Base-by-base conservation (phyloP, 169 alveolate species). In the Plasmodium vivax region DNA sequence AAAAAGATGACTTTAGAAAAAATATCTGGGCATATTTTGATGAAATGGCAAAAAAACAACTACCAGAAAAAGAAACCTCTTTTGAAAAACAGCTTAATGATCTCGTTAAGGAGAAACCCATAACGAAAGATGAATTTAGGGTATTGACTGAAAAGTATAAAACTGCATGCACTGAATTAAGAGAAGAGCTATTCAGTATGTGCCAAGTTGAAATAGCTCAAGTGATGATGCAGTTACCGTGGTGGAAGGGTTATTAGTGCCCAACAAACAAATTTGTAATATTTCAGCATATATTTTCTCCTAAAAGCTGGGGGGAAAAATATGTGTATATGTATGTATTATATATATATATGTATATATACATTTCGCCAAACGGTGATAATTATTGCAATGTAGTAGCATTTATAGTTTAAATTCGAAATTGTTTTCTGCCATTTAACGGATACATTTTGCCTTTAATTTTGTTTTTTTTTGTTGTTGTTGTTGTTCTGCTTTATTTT, bases 121-220 rank as follows among this genome's bases (percentile, higher is more conserved):
- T 75, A 32, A 75, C 83, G 30, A 75, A 32, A 27, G 1, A 75
- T 16, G 83, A 75, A 47, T 23, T 19, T 75, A 75, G 0, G 47
- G 6, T n/a, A 8, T 75, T 75, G 41, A 47, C 23, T 75, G 62
- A 75, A 27, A 7, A 75, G 83, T 75, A 75, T 75, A 75, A 23
- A 34, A 8, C 4, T 34, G 83, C 12, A 6, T 19, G 41, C 30
- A 75, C 41, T 7, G 62, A 75, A 30, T 30, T 75, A 75, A 75
- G 83, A 75, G 83, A 75, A 75, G 62, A 75, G 41, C 47, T 75
- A 10, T 75, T 75, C 19, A 12, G 47, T 30, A 30, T 6, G 83
- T 30, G 83, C 19, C 83, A 75, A 75, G 23, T 75, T 27, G 83
- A 75, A 75, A 47, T 75, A 75, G 83, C 83, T 32, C 83, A 75